Conservation (phyloP, 2,329 filamentous ascomycete species). For the Rhytidhysteron rufulum region DNA sequence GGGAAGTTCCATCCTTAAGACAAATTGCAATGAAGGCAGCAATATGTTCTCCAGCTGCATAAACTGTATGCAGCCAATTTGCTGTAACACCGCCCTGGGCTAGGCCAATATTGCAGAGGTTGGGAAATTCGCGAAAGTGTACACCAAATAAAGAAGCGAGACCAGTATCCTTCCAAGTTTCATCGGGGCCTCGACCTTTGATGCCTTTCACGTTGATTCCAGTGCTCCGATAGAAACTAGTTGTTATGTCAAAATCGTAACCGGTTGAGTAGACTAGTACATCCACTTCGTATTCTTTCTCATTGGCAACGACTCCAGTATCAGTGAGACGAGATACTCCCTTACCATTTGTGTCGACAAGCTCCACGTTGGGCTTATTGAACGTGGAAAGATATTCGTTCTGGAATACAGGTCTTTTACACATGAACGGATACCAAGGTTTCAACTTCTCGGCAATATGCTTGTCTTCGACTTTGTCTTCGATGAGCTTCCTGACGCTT, state of each 20-base stretch:
- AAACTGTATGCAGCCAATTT: constrained; percentile 24
- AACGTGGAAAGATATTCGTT: constrained; percentile 56
- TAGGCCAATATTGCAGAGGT: constrained; percentile 46
- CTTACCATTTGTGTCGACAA: constrained; percentile 57
- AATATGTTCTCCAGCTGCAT: constrained; percentile 36
- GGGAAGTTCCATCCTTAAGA: constrained; percentile 20
- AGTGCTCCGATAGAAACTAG: constrained; percentile 27
- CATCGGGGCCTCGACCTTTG: constrained; percentile 41
- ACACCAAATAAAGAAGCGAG: constrained; percentile 53
- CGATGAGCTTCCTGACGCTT: constrained; percentile 42
- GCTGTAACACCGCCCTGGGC: constrained; percentile 17
- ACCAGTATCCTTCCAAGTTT: constrained; percentile 47
- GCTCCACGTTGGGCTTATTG: constrained; percentile 55
- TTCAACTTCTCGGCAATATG: constrained; percentile 50
- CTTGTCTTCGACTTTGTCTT: constrained; percentile 48
- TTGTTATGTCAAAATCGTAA: constrained; percentile 35
- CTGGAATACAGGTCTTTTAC: constrained; percentile 60
- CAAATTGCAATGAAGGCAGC: constrained; percentile 43
- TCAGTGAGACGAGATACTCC: constrained; percentile 47
- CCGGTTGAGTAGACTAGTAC: constrained; percentile 47
- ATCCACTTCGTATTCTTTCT: constrained; percentile 47
- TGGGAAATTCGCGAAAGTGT: constrained; percentile 50
- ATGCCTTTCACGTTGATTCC: constrained; percentile 43
- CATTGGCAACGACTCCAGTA: constrained; percentile 47
- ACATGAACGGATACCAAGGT: constrained; percentile 58